phyloP scores from a whole-genome alignment of 2,329 filamentous ascomycete species.

The Chaetomium sp. region DNA sequence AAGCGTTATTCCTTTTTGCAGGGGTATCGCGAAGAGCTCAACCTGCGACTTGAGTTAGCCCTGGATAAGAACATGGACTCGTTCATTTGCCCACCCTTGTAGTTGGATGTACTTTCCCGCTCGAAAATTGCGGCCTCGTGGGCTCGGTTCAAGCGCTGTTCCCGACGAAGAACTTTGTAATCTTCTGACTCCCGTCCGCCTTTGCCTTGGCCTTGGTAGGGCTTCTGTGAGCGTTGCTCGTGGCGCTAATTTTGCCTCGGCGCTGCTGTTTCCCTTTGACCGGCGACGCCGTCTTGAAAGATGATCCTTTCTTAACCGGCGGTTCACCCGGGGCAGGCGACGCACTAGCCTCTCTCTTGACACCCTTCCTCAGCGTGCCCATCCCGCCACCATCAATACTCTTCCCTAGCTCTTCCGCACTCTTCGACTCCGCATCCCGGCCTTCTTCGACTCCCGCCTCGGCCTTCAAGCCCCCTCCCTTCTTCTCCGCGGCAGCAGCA shows the following conservation, averaged over 20 bases:
- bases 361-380: slow-evolving; percentile 21
- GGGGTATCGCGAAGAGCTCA: neutral
- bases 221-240: slow-evolving; percentile 49
- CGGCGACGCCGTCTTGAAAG: slow-evolving; percentile 23
- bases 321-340: slow-evolving; percentile 29
- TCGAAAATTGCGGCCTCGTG: neutral
- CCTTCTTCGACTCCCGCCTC: slow-evolving; percentile 44
- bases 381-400: slow-evolving; percentile 37
- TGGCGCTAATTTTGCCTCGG: slow-evolving; percentile 32
- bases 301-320: slow-evolving; percentile 33
- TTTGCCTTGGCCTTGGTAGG: slow-evolving; percentile 36
- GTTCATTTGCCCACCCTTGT: neutral
- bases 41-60: neutral
- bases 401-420: slow-evolving; percentile 32
- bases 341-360: slow-evolving; percentile 31
- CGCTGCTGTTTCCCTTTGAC: slow-evolving; percentile 28
- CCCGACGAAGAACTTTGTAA: slow-evolving; percentile 49
- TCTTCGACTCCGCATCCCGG: slow-evolving; percentile 28
- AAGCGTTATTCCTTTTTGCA: neutral
- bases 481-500: slow-evolving; percentile 55
- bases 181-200: slow-evolving; percentile 47
- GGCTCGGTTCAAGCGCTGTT: slow-evolving; percentile 43
- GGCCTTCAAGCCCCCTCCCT: slow-evolving; percentile 31
- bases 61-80: neutral
- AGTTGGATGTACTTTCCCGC: too few species aligned